Percentiles rank a stretch among this genome's conserved stretches.
These are phyloP conservation scores for Sideroxylon spinosum DNA, from an alignment of 179 eudicot genomes.

Conservation along the genomic window DNA sequence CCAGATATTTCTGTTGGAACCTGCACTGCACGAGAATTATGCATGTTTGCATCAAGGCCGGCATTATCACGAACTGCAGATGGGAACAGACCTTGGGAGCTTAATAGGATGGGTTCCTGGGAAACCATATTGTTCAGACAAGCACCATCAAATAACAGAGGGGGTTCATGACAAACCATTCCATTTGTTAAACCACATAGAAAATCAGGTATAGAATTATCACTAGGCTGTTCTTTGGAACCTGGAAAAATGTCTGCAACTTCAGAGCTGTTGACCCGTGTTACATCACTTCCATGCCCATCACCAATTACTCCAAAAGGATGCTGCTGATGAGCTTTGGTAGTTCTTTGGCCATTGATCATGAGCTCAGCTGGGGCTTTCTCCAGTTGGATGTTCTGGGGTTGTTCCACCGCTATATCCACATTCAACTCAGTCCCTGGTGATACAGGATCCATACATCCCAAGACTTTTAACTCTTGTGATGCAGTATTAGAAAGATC, in stretches of 20 bases:
- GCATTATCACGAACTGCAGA: conserved; percentile 4
- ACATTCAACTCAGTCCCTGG: conserved; percentile 9
- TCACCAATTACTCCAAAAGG: not conserved
- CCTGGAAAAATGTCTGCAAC: conserved; percentile 15
- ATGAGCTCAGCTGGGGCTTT: conserved; percentile 11
- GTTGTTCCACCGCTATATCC: conserved; percentile 13
- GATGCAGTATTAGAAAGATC: conserved; percentile 9
- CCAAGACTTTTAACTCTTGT: conserved; percentile 17
- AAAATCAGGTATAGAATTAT: conserved; percentile 34
- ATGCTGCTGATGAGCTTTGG: conserved; percentile 5
- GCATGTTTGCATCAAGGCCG: conserved; percentile 8
- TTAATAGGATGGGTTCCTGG: conserved; percentile 25
- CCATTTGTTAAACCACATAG: conserved; percentile 36
- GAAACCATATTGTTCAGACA: conserved; percentile 21
- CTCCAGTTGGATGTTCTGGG: conserved; percentile 14
- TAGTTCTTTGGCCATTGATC: conserved; percentile 8
- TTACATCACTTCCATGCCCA: not conserved
- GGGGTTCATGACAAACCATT: conserved; percentile 17
- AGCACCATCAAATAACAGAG: conserved; percentile 25
- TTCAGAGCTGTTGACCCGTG: not conserved
- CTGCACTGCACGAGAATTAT: conserved; percentile 22
- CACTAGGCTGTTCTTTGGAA: conserved; percentile 14
- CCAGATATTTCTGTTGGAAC: conserved; percentile 20
- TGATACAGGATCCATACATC: conserved; percentile 14
- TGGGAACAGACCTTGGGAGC: conserved; percentile 18